A percentile compares a stretch with the other conserved stretches of the same genome.
These are phyloP conservation scores for Plasmodium malariae DNA, from an alignment of 169 alveolate genomes.

Conservation along the genomic window DNA sequence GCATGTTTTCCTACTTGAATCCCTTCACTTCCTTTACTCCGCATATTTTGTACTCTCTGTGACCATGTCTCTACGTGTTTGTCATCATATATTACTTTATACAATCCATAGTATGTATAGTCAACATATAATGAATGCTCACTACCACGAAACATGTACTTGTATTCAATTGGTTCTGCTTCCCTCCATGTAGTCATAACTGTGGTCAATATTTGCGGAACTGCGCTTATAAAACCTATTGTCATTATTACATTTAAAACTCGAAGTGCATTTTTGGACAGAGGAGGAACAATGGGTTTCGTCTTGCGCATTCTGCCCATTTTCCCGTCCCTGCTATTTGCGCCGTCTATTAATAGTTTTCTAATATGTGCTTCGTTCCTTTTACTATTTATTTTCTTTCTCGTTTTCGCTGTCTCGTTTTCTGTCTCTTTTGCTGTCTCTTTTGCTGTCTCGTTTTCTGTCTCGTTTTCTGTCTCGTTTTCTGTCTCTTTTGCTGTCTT, in stretches of 20 bases:
- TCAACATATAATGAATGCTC: constrained; percentile 44
- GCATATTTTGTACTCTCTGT: constrained; percentile 63
- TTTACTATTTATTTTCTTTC: not conserved
- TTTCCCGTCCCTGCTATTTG: not conserved
- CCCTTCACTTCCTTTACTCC: constrained; percentile 54
- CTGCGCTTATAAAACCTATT: constrained; percentile 46
- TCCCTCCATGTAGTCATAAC: constrained; percentile 68
- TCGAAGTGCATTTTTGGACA: constrained; percentile 35
- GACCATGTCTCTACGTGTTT: constrained; percentile 67
- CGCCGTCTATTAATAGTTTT: too few relatives aligned
- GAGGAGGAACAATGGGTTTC: not conserved
- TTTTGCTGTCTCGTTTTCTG: too few relatives aligned
- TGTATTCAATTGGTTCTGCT: constrained; percentile 68
- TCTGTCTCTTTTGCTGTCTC: too few relatives aligned
- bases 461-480: too few relatives aligned
- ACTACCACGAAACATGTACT: constrained; percentile 62
- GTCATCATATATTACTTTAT: constrained; percentile 58
- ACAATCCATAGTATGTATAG: constrained; percentile 59
- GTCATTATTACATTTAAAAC: constrained; percentile 51
- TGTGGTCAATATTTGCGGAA: constrained; percentile 61
- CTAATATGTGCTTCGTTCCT: not conserved
- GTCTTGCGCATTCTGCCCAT: constrained; percentile 21
- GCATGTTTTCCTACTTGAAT: constrained; percentile 54
- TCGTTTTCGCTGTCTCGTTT: too few relatives aligned
- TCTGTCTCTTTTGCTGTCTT: too few relatives aligned